Base-by-base conservation (phyloP, 306 rosid genomes). In the Prunus kanzakura region DNA sequence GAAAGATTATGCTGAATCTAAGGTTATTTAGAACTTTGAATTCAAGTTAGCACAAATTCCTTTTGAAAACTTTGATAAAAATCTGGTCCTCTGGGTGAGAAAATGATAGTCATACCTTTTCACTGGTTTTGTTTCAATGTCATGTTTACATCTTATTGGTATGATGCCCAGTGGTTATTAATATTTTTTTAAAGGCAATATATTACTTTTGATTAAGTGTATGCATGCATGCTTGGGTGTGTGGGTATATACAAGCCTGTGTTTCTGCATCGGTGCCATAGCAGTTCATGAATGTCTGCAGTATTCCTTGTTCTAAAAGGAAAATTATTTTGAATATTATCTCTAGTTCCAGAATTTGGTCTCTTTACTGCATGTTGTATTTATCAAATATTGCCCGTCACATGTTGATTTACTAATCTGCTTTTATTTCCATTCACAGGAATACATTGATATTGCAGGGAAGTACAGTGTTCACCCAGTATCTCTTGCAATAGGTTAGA, bases 401-500 rank as follows among this genome's bases (percentile, higher is more conserved):
- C 20, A 23, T 38, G 50, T 69, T 76, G 1, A 22, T 61, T 67
- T 68, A 63, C 71, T 84, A 13, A 79, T 71, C 14, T 58, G 74
- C 49, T 84, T n/a, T 64, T 7, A 38, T 78, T 56, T 68, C 47
- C 56, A 58, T 79, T 69, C 79, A 81, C 91, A 94, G 98, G 95
- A 89, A 49, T 91, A 91, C 87, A 72, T 90, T 49, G 72, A 72
- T 51, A 77, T 86, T 79, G 88, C 97, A 30, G 73, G 75, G 80
- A 79, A 76, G 72, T 79, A 84, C 78, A 88, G 88, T 67, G 79
- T 94, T 74, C 94, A 91, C 86, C 98, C 97, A 30, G 91, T 87
- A 35, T 86, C 96, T 66, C 91, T 94, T 65, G 93, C 98, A 69
- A 87, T 94, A 76, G 98, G 98, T 94, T 79, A 57, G 91, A 46